phyloP scores from a whole-genome alignment of 2,329 filamentous ascomycete species.

The Diaporthe longicolla region DNA sequence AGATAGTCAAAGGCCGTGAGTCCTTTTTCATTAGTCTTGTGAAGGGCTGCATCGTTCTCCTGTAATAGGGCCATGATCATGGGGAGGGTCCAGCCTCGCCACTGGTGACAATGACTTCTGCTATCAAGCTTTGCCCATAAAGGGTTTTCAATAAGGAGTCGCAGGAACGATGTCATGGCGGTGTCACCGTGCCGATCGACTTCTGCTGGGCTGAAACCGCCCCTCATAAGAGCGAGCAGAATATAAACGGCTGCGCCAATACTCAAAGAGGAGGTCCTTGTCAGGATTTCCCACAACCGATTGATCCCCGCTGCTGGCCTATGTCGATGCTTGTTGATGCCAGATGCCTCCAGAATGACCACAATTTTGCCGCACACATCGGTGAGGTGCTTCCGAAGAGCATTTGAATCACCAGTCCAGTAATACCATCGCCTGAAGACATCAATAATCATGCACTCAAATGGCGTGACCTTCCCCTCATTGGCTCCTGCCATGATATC shows the following conservation, averaged over 20 bases:
- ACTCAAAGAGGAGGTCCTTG: too few species aligned
- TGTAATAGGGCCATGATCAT: constrained; percentile 7
- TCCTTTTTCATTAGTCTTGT: background rate
- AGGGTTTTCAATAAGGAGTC: background rate
- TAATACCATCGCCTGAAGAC: background rate
- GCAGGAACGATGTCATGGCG: constrained; percentile 19
- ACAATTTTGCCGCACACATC: background rate
- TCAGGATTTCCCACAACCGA: background rate
- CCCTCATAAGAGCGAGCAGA: background rate
- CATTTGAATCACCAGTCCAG: too few species aligned
- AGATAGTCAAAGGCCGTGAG: constrained; percentile 6
- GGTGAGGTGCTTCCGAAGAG: too few species aligned
- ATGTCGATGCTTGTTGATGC: background rate
- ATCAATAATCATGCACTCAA: background rate
- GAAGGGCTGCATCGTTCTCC: background rate
- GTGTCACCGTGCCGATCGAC: background rate
- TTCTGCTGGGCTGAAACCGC: constrained; percentile 5
- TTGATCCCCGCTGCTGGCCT: background rate
- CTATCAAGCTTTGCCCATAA: background rate
- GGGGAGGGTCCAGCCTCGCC: background rate
- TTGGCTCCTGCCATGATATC: background rate
- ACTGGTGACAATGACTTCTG: fast-evolving
- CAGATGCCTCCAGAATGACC: background rate
- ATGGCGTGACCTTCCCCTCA: background rate
- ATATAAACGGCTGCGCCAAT: background rate